Evolutionary conservation across 2,329 filamentous ascomycete species (phyloP).

Genomic region (Alternaria solani): DNA sequence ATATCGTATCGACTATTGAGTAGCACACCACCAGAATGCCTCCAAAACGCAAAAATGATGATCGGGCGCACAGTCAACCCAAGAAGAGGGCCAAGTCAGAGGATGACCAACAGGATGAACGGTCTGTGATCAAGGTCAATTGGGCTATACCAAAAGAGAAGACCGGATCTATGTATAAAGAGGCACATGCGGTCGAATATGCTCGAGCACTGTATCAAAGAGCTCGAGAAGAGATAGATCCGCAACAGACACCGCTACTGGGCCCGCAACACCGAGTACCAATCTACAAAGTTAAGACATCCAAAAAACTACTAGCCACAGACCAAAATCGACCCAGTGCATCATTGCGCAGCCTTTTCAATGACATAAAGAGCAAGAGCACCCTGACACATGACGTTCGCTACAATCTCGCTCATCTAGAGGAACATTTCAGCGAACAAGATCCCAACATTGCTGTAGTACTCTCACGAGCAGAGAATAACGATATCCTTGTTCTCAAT

Average conservation of each 20-base stretch:
- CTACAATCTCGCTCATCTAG: background rate
- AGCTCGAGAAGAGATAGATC: background rate
- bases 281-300: slow-evolving; percentile 4
- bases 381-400: background rate
- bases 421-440: background rate
- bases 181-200: slow-evolving; percentile 2
- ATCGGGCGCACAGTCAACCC: background rate
- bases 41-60: background rate
- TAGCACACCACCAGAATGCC: slow-evolving; percentile 1
- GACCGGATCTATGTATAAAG: background rate
- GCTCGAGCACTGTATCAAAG: slow-evolving; percentile 7
- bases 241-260: slow-evolving; percentile 6
- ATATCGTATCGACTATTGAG: background rate
- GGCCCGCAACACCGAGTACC: slow-evolving; percentile 13
- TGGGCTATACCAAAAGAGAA: slow-evolving; percentile 15
- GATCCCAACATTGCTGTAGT: slow-evolving; percentile 5
- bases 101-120: background rate
- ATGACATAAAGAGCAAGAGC: slow-evolving; percentile 14
- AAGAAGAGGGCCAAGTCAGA: background rate
- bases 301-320: background rate
- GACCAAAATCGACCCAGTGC: slow-evolving; percentile 6
- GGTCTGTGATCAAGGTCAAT: background rate
- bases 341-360: slow-evolving; percentile 12
- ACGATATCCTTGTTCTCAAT: background rate
- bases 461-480: slow-evolving; percentile 5